A percentile compares a stretch with the other conserved stretches of the same genome.
phyloP scores from a whole-genome alignment of 129 eudicot species.

The Apium graveolens region DNA sequence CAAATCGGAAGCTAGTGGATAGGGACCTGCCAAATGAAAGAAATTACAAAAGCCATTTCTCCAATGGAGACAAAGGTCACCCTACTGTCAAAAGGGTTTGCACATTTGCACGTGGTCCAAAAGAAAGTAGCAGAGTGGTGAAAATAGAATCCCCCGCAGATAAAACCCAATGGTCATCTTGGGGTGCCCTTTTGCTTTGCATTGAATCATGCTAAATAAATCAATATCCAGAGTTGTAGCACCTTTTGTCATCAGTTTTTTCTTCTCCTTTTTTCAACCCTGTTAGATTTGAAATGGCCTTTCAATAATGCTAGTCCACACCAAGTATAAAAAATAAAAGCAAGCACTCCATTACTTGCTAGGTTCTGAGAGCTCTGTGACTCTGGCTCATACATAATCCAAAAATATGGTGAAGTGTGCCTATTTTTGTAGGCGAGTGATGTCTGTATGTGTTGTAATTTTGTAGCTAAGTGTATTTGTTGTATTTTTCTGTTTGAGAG shows the following conservation, averaged over 20 bases:
- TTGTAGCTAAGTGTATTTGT: slow-evolving; percentile 12
- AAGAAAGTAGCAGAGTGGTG: background rate
- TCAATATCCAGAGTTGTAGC: background rate
- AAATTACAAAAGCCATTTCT: background rate
- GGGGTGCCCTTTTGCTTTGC: slow-evolving; percentile 4
- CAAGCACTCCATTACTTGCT: background rate
- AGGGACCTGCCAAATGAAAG: background rate
- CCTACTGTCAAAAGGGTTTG: slow-evolving; percentile 10
- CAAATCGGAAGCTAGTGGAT: slow-evolving; percentile 1
- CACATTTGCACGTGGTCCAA: slow-evolving; percentile 14
- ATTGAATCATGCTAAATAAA: background rate
- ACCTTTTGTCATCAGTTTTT: background rate
- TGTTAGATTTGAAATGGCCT: background rate
- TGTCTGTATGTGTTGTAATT: background rate
- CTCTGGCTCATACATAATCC: slow-evolving; percentile 1
- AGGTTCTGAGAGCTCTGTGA: background rate
- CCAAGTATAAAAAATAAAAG: background rate
- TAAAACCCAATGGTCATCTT: background rate
- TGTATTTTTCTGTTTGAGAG: slow-evolving; percentile 40
- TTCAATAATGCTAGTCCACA: background rate
- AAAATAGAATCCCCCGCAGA: background rate
- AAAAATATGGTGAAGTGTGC: slow-evolving; percentile 3
- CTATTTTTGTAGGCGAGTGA: background rate
- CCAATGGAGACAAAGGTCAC: slow-evolving; percentile 13
- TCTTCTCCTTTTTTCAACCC: background rate